Conservation (phyloP, 306 rosid genomes). For the Vachellia pachyceras region DNA sequence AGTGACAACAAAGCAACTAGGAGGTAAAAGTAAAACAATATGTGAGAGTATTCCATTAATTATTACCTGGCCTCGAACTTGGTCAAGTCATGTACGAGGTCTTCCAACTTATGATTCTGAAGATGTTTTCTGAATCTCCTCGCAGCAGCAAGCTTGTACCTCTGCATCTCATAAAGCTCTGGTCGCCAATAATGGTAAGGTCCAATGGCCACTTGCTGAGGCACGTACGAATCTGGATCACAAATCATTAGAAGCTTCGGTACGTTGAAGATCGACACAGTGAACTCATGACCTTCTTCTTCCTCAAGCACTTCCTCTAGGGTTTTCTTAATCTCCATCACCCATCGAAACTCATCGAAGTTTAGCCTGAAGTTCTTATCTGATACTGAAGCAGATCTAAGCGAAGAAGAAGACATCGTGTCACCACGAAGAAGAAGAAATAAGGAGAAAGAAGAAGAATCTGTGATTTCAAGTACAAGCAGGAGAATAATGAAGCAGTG, state of each 20-base stretch:
- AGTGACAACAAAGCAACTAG: too few relatives aligned
- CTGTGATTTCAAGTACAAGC: neutral
- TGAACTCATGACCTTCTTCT: constrained; percentile 34
- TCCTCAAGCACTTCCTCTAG: constrained; percentile 53
- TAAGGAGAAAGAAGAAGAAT: neutral
- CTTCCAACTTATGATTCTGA: too few relatives aligned
- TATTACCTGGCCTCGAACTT: too few relatives aligned
- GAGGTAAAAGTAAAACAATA: too few relatives aligned
- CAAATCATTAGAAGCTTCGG: constrained; percentile 23
- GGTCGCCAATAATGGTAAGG: too few relatives aligned
- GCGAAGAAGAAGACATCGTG: neutral
- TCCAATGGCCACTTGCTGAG: constrained; percentile 64
- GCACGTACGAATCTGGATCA: constrained; percentile 54
- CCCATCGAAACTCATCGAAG: constrained; percentile 52
- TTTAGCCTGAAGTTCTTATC: constrained; percentile 9
- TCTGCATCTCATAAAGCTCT: too few relatives aligned
- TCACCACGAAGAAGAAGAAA: neutral
- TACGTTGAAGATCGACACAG: constrained; percentile 56
- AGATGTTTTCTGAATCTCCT: too few relatives aligned
- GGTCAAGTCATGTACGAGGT: too few relatives aligned
- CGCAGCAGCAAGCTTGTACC: too few relatives aligned
- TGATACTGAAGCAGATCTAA: constrained; percentile 16
- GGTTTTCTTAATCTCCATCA: constrained; percentile 50
- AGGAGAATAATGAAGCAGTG: neutral
- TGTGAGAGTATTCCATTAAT: too few relatives aligned